These are phyloP conservation scores for Sporothrix curviconia DNA, from an alignment of 2,329 filamentous ascomycete species.

Conservation along the genomic window DNA sequence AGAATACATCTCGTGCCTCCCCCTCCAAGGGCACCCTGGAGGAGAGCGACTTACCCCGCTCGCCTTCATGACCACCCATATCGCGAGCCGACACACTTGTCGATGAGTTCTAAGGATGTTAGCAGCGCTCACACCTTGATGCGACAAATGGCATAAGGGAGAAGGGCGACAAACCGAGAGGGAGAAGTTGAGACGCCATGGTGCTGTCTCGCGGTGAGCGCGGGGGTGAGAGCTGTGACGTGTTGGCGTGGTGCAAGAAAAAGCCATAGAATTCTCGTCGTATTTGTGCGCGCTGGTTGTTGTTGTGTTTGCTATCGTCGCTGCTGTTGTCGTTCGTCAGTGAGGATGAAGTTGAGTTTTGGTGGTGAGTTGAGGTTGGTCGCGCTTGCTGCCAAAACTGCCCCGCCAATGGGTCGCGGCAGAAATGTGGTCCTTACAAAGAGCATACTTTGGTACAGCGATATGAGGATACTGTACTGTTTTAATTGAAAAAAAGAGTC, in stretches of 20 bases:
- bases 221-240: too few species aligned
- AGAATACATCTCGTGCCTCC: too few species aligned
- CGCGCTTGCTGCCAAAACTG: constrained; percentile 6
- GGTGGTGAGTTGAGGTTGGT: background rate
- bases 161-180: constrained; percentile 19
- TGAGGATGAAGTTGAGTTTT: background rate
- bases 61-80: constrained; percentile 99
- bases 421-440: background rate
- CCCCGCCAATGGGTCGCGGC: background rate
- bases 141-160: too few species aligned
- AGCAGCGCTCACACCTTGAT: too few species aligned
- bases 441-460: too few species aligned
- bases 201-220: background rate
- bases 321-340: background rate
- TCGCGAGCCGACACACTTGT: constrained; percentile 97
- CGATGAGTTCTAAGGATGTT: constrained; percentile 71
- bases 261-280: too few species aligned
- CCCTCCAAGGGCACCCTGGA: too few species aligned
- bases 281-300: background rate
- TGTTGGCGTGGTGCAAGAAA: too few species aligned
- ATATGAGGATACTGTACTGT: background rate
- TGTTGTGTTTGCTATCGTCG: background rate
- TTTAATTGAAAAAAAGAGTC: background rate
- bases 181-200: constrained; percentile 14
- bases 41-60: constrained; percentile 63